Evolutionary conservation across 208 protist species (phyloP).

Genomic region (Crithidia expoeki): DNA sequence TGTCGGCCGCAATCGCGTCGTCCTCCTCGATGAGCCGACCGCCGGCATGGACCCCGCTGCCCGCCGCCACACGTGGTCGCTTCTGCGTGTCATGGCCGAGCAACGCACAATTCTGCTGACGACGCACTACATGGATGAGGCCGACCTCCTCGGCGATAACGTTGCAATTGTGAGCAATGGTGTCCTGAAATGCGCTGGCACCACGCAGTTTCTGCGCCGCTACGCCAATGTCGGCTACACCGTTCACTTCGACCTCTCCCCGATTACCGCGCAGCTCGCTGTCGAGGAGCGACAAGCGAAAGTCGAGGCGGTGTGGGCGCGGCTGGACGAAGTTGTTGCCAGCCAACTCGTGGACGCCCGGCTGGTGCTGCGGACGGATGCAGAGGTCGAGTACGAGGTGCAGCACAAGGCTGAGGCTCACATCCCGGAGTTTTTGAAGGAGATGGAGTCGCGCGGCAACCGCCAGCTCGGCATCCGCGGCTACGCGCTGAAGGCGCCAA

Average conservation of each 20-base stretch:
- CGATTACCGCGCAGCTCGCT: slow-evolving; percentile 1
- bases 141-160: slow-evolving; percentile 91
- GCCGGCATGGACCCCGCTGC: slow-evolving; percentile 86
- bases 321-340: slow-evolving; percentile 37
- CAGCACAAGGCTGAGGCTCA: slow-evolving; percentile 19
- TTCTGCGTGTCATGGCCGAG: slow-evolving; percentile 53
- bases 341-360: slow-evolving; percentile 28
- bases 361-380: slow-evolving; percentile 21
- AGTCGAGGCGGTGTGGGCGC: slow-evolving; percentile 22
- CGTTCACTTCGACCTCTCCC: slow-evolving; percentile 38
- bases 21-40: slow-evolving; percentile 92
- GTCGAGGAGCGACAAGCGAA: slow-evolving; percentile 16
- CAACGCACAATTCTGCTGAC: slow-evolving; percentile 74
- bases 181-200: slow-evolving; percentile 62
- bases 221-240: slow-evolving; percentile 65
- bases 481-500: slow-evolving; percentile 62
- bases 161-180: slow-evolving; percentile 91
- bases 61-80: slow-evolving; percentile 81
- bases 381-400: slow-evolving; percentile 59
- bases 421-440: slow-evolving; percentile 45
- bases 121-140: slow-evolving; percentile 98
- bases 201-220: slow-evolving; percentile 61
- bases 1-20: slow-evolving; percentile 68
- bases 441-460: slow-evolving; percentile 41
- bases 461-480: slow-evolving; percentile 37